phyloP scores from a whole-genome alignment of 2,329 filamentous ascomycete genomes.

The Fusarium sp. region DNA sequence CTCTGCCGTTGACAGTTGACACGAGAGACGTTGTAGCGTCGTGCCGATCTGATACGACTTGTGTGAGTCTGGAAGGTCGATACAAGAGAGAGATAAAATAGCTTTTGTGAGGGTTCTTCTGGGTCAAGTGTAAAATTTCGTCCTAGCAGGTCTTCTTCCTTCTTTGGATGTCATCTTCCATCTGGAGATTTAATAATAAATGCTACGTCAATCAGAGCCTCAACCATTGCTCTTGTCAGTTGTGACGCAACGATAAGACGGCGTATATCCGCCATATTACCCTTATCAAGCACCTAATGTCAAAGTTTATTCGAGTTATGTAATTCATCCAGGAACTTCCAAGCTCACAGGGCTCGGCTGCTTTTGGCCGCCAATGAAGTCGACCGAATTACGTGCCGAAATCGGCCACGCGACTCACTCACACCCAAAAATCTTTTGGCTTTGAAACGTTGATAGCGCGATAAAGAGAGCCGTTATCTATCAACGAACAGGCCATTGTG shows the following conservation, averaged over 20 bases:
- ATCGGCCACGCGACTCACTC: slow-evolving; percentile 41
- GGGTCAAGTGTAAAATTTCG: background rate
- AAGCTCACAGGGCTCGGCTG: slow-evolving; percentile 16
- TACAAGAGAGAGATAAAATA: background rate
- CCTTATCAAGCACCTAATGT: slow-evolving; percentile 38
- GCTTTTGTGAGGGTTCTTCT: background rate
- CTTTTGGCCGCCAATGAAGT: slow-evolving; percentile 41
- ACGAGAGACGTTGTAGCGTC: background rate
- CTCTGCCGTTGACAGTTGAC: slow-evolving; percentile 9
- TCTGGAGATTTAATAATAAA: background rate
- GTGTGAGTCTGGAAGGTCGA: background rate
- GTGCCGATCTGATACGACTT: background rate
- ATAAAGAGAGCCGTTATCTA: slow-evolving; percentile 16
- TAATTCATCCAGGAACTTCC: slow-evolving; percentile 31
- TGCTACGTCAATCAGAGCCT: background rate
- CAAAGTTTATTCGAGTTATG: slow-evolving; percentile 37
- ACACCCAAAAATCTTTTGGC: slow-evolving; percentile 13
- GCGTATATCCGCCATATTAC: slow-evolving; percentile 31
- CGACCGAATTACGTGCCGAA: slow-evolving; percentile 46
- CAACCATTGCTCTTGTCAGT: background rate
- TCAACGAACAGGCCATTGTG: slow-evolving; percentile 24
- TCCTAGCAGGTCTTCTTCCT: no score
- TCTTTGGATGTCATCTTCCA: no score
- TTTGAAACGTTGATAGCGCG: slow-evolving; percentile 19
- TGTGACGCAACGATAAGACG: slow-evolving; percentile 17